Evolutionary conservation across 1,139 yeast species (phyloP), one percentile per base, ranked within the genome.

Genomic region (Blastobotrys apis): DNA sequence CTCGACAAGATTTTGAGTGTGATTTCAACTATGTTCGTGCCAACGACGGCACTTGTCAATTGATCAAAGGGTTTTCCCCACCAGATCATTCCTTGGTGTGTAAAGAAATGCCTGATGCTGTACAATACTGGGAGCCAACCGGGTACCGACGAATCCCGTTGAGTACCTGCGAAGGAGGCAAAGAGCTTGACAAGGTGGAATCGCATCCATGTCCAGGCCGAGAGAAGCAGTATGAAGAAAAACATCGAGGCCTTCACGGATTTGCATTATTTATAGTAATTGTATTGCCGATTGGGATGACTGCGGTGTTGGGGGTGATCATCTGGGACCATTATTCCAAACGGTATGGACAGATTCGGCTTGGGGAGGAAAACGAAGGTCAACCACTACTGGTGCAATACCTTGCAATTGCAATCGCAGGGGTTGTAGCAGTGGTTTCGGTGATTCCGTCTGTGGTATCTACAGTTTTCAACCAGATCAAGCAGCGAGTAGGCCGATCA

Each of bases 1-100:
- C 94, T 0, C 77, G 96, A 63, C 75, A 78, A 47, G 99, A 92
- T 64, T 94, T 72, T 59, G 99, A 92, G 65, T 92, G 99, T 74
- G 98, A 92, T 61, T 86, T 79, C 68, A 90, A 90, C 65, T 90
- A 71, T 62, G 77, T 65, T 49, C 76, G 83, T 51, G 81, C 79
- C 30, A 59, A 62, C 1, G 97, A 88, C 61, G 94, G 95, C 16
- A 83, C 95, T 0, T 94, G 99, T 67, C 81, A 82, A 59, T 73
- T 90, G 39, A 84, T 87, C 12, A 67, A 73, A 4, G 97, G 97
- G 0, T 68, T 78, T 34, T 59, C 74, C 5, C 86, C 95, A 8
- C 72, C 76, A 5, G 87, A 84, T 53, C 80, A 81, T 39, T 71
- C 75, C 9, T 80, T 74, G 39, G 70, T 77, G 48, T 94, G 99